phyloP scores from a whole-genome alignment of 345 rosid genomes.

The Populus simonii region DNA sequence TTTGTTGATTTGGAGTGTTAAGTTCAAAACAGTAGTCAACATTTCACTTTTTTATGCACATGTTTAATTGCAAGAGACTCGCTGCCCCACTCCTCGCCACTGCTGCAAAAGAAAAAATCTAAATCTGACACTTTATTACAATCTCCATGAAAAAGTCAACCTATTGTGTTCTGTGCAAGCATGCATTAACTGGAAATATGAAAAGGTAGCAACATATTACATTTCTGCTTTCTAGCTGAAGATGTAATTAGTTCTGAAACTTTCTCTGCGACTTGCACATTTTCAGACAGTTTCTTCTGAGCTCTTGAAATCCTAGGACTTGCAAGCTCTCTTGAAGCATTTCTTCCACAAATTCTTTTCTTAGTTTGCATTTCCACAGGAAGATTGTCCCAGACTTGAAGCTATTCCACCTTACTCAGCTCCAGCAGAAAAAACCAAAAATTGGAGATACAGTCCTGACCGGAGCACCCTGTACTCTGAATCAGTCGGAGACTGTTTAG shows the following conservation, averaged over 20 bases:
- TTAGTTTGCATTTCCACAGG: slow-evolving; percentile 51
- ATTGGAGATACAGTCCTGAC: background rate
- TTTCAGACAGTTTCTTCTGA: slow-evolving; percentile 50
- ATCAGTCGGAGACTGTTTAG: background rate
- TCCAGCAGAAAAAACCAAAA: slow-evolving; percentile 1
- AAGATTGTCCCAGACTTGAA: slow-evolving; percentile 5
- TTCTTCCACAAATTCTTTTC: slow-evolving; percentile 54
- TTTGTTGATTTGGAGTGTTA: background rate
- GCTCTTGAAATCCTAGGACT: slow-evolving; percentile 50
- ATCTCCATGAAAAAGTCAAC: background rate
- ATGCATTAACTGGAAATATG: background rate
- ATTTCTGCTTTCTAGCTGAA: slow-evolving; percentile 56
- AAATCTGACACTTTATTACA: background rate
- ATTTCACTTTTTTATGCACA: background rate
- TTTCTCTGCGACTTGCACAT: slow-evolving; percentile 43
- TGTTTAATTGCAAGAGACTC: background rate
- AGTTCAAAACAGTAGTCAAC: background rate
- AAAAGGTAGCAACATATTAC: slow-evolving; percentile 24
- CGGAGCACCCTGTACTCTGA: slow-evolving; percentile 3
- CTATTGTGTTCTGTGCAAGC: background rate
- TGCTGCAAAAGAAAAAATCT: background rate
- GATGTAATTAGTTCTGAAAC: slow-evolving; percentile 59
- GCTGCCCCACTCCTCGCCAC: background rate
- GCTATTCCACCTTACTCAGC: background rate
- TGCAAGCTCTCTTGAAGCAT: slow-evolving; percentile 40